Evolutionary conservation across 129 eudicot genomes (phyloP), one percentile per base, ranked within the genome.

Genomic region (Artemisia argyi): DNA sequence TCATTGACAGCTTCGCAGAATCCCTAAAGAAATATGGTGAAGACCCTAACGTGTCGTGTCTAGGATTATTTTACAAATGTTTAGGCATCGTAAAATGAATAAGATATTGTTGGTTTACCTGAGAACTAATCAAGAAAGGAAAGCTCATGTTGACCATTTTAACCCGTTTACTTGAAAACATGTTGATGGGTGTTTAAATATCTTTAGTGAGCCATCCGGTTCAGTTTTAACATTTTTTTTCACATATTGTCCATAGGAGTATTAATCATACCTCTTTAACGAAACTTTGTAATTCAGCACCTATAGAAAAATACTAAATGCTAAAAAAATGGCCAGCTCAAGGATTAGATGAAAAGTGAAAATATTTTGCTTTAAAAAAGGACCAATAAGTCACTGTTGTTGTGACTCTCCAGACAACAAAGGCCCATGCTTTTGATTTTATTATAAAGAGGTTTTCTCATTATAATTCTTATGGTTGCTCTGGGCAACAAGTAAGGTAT

Each of bases 381-480:
- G 71, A 69, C 77, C 84, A 81, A 85, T 72, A 19, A 74, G 52
- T 52, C 79, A 77, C 24, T 79, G 76, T 74, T 87, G 81, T 73
- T 70, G 79, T 80, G 83, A 73, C 78, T 81, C 61, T 80, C 67
- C 87, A 82, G 93, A 90, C 90, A 85, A 64, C 77, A 72, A 83
- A 85, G 92, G 88, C 80, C 93, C 92, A 84, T 81, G 73, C 81
- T 80, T 87, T 83, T 76, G 71, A 82, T 78, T 86, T 89, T 39
- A 69, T 86, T 84, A 72, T 76, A 77, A 39, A 80, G 81, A 74
- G 57, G 39, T 63, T 75, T 79, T 74, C 68, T 54, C 66, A 71
- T 71, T 30, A 64, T 78, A 64, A 16, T 64, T 77, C 68, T 71
- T 61, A 62, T 70, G 65, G 78, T 79, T 82, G 82, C 86, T 90